phyloP scores from a whole-genome alignment of 2,329 filamentous ascomycete genomes.

The Monilinia polystroma region DNA sequence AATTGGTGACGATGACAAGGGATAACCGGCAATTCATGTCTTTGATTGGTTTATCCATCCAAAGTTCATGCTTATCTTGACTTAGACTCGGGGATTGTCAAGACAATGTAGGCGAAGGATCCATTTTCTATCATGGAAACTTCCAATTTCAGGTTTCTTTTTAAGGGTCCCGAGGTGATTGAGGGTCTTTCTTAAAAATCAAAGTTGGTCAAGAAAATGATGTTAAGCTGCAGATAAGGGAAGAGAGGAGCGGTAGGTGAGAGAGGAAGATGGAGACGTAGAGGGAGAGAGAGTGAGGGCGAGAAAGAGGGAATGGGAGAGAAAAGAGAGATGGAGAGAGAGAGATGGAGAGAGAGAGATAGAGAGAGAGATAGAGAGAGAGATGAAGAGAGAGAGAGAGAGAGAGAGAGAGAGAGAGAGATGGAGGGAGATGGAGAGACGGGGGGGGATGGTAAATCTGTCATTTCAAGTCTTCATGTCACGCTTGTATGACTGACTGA shows the following conservation, averaged over 20 bases:
- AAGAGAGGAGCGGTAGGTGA: not conserved
- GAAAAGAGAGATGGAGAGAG: not conserved
- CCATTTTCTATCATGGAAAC: not conserved
- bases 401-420: too few relatives aligned
- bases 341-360: not conserved
- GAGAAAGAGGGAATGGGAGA: too few relatives aligned
- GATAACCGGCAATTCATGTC: too few relatives aligned
- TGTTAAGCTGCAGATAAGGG: not conserved
- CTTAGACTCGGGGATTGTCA: not conserved
- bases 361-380: too few relatives aligned
- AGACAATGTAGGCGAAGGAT: not conserved
- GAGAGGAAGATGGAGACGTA: not conserved
- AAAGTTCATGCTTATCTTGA: conserved; percentile 1
- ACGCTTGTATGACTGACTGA: too few relatives aligned
- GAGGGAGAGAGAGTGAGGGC: too few relatives aligned
- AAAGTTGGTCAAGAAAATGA: conserved; percentile 6
- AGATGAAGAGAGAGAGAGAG: too few relatives aligned
- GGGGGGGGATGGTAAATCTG: too few relatives aligned
- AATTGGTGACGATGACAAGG: not conserved
- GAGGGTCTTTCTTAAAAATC: conserved; percentile 8
- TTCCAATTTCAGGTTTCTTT: not conserved
- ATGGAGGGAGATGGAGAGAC: too few relatives aligned
- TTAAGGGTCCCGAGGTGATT: not conserved
- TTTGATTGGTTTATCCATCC: not conserved
- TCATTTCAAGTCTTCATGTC: too few relatives aligned